Base-by-base conservation (phyloP, 1,284 basidiomycete genomes). In the Lignosus rhinocerotis region DNA sequence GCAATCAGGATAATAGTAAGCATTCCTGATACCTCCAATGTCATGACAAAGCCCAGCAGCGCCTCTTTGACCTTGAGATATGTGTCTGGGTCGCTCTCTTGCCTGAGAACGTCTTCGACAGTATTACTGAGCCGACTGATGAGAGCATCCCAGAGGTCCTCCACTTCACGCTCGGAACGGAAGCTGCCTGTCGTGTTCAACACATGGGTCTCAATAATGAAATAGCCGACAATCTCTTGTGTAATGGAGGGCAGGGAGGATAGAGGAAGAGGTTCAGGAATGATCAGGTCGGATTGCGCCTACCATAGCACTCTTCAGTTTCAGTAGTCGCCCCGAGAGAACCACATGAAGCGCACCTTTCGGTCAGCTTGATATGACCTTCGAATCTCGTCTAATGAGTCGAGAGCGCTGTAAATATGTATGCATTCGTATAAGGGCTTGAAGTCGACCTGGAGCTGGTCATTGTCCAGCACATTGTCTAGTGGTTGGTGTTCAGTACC, bases 171-270 rank as follows among this genome's bases (percentile, higher is more conserved):
- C 67, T 92, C 87, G 14, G 92, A 92, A 12, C 97, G 85, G 76
- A 99, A 99, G 38, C 79, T 81, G 12, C 84, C 86, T 6, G 94
- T 94, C 0, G 94, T 94, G 65, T 90, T 85, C 6, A 98, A 82
- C 0, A 99, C 96, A 69, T 98, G 91, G 6, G 86, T 88, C 74
- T 99, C 97, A 63, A 99, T 90, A 59, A 99, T 94, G 77, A 99
- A 99, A 76, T 98, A 99, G 0, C 97, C 97, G n/a, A 96, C 92
- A 61, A 98, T 93, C 74, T 98, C 93, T 73, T 98, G 90, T 41
- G 93, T 89, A 17, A 97, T 78, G 25, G 83, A 81, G 11, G 77
- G 75, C 32, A 88, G 74, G n/a, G 73, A 75, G 36, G 65, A 66
- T 36, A 73, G 58, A 38, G 82, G 83, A 55, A 90, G 75, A 19